phyloP scores from a whole-genome alignment of 2,329 filamentous ascomycete species.

The Scedosporium dehoogii region DNA sequence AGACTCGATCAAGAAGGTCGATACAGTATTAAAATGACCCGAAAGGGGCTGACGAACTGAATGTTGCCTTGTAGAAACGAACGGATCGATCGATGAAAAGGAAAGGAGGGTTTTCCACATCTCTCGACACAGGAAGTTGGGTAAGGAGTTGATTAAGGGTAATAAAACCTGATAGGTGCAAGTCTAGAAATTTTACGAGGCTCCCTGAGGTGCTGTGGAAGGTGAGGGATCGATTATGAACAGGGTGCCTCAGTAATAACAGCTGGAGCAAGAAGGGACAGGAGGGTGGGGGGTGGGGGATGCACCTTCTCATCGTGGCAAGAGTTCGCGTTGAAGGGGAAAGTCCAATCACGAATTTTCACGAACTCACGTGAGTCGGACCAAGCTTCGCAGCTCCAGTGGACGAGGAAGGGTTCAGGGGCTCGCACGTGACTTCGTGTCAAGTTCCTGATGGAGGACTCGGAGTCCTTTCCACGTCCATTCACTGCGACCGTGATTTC shows the following conservation, averaged over 20 bases:
- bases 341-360: slow-evolving; percentile 1
- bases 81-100: neutral
- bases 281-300: neutral
- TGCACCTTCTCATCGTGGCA: slow-evolving; percentile 1
- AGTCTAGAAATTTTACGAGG: too few relatives aligned
- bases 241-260: neutral
- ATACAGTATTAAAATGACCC: neutral
- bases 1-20: neutral
- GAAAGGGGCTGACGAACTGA: neutral
- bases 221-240: neutral
- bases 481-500: neutral
- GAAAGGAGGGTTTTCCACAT: neutral
- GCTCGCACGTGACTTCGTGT: slow-evolving; percentile 6
- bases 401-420: neutral
- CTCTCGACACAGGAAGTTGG: too few relatives aligned
- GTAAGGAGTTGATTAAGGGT: too few relatives aligned
- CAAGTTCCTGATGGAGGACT: neutral
- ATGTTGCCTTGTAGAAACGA: neutral
- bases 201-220: neutral
- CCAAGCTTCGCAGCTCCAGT: neutral
- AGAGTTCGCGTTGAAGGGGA: slow-evolving; percentile 4
- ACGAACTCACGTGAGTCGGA: slow-evolving; percentile 6
- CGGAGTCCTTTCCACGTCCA: neutral
- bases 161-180: too few relatives aligned
- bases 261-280: neutral